phyloP scores from a whole-genome alignment of 306 rosid species.

The Quercus mongolica region DNA sequence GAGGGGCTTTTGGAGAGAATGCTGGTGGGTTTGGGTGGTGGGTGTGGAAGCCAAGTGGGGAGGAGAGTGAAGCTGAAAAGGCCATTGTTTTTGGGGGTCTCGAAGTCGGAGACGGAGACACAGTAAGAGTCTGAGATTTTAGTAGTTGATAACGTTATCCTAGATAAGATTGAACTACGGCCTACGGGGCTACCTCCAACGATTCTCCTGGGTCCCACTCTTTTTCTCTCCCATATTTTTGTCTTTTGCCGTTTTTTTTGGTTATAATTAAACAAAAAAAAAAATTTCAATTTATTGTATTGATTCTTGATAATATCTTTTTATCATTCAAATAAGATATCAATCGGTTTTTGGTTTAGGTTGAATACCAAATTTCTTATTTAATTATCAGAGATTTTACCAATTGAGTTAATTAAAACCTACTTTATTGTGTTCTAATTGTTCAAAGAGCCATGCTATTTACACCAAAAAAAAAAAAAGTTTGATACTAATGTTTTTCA shows the following conservation, averaged over 20 bases:
- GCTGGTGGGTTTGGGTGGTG: constrained; percentile 1
- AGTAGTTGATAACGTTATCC: constrained; percentile 24
- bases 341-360: accelerated
- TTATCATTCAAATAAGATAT: accelerated
- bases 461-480: too few species aligned
- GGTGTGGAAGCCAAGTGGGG: constrained; percentile 21
- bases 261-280: too few species aligned
- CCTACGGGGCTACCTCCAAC: too few species aligned
- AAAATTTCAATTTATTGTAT: accelerated
- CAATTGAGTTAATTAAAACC: accelerated
- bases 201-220: too few species aligned
- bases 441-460: too few species aligned
- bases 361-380: accelerated
- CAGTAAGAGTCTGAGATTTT: too few species aligned
- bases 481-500: too few species aligned
- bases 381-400: accelerated
- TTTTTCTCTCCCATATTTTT: too few species aligned
- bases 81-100: too few species aligned
- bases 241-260: too few species aligned
- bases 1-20: constrained; percentile 17
- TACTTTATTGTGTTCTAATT: accelerated
- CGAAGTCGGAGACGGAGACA: too few species aligned
- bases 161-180: constrained; percentile 37
- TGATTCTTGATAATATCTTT: accelerated
- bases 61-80: neutral